Base-by-base conservation (phyloP, 129 eudicot species). In the Lactuca saligna region DNA sequence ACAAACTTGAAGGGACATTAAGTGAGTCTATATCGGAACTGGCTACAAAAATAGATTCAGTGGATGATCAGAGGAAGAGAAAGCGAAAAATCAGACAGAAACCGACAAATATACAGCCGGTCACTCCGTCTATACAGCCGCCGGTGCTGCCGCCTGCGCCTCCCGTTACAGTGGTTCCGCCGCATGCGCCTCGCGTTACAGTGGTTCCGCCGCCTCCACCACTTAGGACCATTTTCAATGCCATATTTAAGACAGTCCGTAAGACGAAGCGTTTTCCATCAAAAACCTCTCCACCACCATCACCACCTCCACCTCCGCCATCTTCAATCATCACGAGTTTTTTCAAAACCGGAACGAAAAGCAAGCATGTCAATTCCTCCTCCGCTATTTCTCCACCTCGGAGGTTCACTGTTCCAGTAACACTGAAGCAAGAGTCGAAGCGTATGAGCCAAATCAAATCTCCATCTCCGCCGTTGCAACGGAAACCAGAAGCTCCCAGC, bases 1-100 rank as follows among this genome's bases (percentile, higher is more conserved):
- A 29, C 7, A 64, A 44, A 16, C 33, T 65, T 33, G 60, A 66
- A 12, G 39, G 68, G 76, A 76, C 76, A 79, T 76, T 57, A 66
- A 83, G 75, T 7, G 79, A 80, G 10, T 48, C 86, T 7, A 77
- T 79, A 5, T 81, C 72, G 63, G 89, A 83, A 20, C 41, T 87
- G 15, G 79, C 86, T 3, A 79, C 79, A 0, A 82, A 82, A 5
- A 68, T 83, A 46, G 81, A 74, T 61, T 83, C 89, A 25, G 31
- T 83, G 63, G 79, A 81, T 80, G 80, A 54, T 46, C 82, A 79
- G 14, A 75, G 68, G 38, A 83, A 76, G 69, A 75, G 82, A 34
- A 81, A 78, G 74, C 71, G 70, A 70, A 81, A 61, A 39, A 11
- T 14, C 44, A 46, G 17, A 58, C 1, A 77, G 77, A 59, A 59